These are phyloP conservation scores for Azolla pinnata DNA, from an alignment of 75 land plant species.

Conservation along the genomic window DNA sequence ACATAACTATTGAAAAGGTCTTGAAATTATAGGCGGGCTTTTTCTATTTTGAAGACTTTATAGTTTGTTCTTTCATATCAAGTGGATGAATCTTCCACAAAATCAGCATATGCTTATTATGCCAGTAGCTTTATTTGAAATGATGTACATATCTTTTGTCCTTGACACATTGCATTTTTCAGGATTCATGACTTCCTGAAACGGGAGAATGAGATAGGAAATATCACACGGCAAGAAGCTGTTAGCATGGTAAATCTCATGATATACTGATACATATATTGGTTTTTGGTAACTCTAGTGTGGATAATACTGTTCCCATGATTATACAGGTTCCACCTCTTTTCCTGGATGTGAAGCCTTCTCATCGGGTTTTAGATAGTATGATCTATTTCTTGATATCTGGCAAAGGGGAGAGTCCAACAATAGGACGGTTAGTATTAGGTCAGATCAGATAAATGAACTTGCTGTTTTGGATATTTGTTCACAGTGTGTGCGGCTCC, in stretches of 20 bases:
- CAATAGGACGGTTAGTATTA: too few relatives aligned
- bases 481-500: conserved; percentile 99
- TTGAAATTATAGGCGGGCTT: too few relatives aligned
- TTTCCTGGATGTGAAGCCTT: conserved; percentile 79
- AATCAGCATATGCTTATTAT: too few relatives aligned
- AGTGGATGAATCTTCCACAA: too few relatives aligned
- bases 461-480: too few relatives aligned
- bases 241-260: conserved; percentile 82
- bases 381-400: too few relatives aligned
- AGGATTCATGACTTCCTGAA: conserved; percentile 94
- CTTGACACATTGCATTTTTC: conserved; percentile 2
- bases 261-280: not conserved
- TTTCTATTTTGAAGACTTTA: too few relatives aligned
- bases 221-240: conserved; percentile 94
- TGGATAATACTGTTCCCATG: not conserved
- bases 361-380: conserved; percentile 91
- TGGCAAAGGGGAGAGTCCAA: too few relatives aligned
- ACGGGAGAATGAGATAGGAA: conserved; percentile 94
- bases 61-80: too few relatives aligned
- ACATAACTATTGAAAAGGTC: too few relatives aligned
- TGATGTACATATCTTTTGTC: not conserved
- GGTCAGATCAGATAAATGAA: too few relatives aligned
- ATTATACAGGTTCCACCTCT: conserved; percentile 86
- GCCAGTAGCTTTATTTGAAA: too few relatives aligned
- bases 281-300: not conserved